phyloP scores from a whole-genome alignment of 108 stramenopile genomes.

The Fistulifera solaris region DNA sequence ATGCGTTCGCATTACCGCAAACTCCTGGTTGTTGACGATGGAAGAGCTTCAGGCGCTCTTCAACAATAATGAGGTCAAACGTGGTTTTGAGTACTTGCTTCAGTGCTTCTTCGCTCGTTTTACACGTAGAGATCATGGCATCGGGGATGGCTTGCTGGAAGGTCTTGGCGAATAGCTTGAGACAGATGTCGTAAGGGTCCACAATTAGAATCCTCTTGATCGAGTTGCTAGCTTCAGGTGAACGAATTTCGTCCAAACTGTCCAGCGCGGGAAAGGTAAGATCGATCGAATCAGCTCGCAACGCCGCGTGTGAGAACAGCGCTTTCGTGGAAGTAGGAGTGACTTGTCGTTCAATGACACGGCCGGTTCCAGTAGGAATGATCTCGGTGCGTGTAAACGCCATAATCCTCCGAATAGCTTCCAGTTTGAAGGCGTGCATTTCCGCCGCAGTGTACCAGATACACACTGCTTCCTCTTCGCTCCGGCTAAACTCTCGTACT shows the following conservation, averaged over 20 bases:
- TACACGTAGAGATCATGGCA: conserved; percentile 34
- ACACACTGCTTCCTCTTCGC: conserved; percentile 4
- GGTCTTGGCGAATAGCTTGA: conserved; percentile 42
- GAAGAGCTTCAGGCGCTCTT: conserved; percentile 39
- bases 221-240: conserved; percentile 21
- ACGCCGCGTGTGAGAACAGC: conserved; percentile 16
- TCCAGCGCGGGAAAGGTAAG: conserved; percentile 8
- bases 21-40: conserved; percentile 4
- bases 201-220: conserved; percentile 49
- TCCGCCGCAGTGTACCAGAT: conserved; percentile 54
- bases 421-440: conserved; percentile 38
- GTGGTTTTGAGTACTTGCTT: neutral
- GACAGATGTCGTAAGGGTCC: conserved; percentile 59
- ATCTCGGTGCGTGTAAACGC: conserved; percentile 19
- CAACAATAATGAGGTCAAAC: conserved; percentile 58
- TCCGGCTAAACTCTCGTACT: conserved; percentile 22
- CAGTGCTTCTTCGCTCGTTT: conserved; percentile 39
- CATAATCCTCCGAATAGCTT: conserved; percentile 44
- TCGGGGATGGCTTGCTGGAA: conserved; percentile 40
- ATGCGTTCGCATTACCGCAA: neutral
- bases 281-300: neutral
- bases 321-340: neutral
- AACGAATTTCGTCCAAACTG: conserved; percentile 2
- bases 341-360: conserved; percentile 1
- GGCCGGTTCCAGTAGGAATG: conserved; percentile 23